Evolutionary conservation across 2,329 filamentous ascomycete genomes (phyloP).

Genomic region (Sporothrix humicola): DNA sequence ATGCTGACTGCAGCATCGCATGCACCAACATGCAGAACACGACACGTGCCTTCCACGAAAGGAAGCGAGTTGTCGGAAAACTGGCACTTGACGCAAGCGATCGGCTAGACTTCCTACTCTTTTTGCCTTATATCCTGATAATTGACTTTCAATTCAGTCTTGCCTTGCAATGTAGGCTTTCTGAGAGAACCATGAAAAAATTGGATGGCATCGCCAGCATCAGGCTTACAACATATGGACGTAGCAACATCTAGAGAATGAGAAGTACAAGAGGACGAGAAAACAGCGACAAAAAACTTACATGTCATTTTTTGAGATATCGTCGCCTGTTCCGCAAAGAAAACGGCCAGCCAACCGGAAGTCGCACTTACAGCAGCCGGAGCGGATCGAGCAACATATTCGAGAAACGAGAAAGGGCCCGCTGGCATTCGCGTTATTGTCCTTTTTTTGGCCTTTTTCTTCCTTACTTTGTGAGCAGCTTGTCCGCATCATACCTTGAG

Average conservation of each 20-base stretch:
- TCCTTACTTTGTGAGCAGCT: neutral
- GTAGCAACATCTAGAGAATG: no score
- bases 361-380: constrained; percentile 8
- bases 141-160: neutral
- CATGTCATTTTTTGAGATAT: constrained; percentile 4
- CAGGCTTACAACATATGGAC: neutral
- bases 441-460: neutral
- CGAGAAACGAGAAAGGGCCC: neutral
- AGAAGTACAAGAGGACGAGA: neutral
- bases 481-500: neutral
- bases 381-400: neutral
- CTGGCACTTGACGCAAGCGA: neutral
- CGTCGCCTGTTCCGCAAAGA: constrained; percentile 28
- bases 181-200: no score
- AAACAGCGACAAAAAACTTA: neutral
- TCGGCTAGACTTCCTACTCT: neutral
- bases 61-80: neutral
- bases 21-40: neutral
- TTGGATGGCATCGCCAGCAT: neutral
- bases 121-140: no score
- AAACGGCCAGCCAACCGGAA: constrained; percentile 31
- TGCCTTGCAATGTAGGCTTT: neutral
- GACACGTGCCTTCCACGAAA: neutral
- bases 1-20: neutral
- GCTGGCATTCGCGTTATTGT: neutral